phyloP scores from a whole-genome alignment of 352 stramenopile species.

The Phytophthora crassamura region DNA sequence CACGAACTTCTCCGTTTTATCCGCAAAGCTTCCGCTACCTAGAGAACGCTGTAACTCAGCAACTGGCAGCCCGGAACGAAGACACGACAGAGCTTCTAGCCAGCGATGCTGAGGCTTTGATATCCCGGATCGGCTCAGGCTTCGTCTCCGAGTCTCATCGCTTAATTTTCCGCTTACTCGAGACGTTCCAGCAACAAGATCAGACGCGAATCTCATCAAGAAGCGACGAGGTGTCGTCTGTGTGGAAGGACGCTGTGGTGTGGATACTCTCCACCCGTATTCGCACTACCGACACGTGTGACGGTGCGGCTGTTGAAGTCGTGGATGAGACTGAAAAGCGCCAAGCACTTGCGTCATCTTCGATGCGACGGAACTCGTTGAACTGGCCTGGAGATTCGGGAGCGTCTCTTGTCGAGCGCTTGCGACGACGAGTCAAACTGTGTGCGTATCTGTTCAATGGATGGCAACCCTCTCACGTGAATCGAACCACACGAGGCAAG shows the following conservation, averaged over 20 bases:
- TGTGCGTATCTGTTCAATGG: slow-evolving; percentile 37
- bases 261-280: slow-evolving; percentile 18
- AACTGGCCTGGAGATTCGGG: slow-evolving; percentile 3
- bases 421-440: slow-evolving; percentile 31
- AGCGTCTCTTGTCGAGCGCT: slow-evolving; percentile 30
- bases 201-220: neutral
- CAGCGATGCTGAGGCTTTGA: neutral
- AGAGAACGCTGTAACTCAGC: slow-evolving; percentile 22
- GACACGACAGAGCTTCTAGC: neutral
- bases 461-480: slow-evolving; percentile 14
- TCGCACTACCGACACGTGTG: neutral
- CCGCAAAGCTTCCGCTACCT: slow-evolving; percentile 38
- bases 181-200: slow-evolving; percentile 8
- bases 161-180: slow-evolving; percentile 35
- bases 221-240: neutral
- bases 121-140: slow-evolving; percentile 21
- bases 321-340: neutral
- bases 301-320: neutral
- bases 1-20: slow-evolving; percentile 33
- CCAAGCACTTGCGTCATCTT: neutral
- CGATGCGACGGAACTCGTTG: slow-evolving; percentile 12
- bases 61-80: slow-evolving; percentile 14
- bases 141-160: slow-evolving; percentile 41
- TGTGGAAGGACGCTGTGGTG: slow-evolving; percentile 10
- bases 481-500: slow-evolving; percentile 6